Evolutionary conservation across 257 asterid species (phyloP), one percentile per base, ranked within the genome.

Genomic region (Striga asiatica): DNA sequence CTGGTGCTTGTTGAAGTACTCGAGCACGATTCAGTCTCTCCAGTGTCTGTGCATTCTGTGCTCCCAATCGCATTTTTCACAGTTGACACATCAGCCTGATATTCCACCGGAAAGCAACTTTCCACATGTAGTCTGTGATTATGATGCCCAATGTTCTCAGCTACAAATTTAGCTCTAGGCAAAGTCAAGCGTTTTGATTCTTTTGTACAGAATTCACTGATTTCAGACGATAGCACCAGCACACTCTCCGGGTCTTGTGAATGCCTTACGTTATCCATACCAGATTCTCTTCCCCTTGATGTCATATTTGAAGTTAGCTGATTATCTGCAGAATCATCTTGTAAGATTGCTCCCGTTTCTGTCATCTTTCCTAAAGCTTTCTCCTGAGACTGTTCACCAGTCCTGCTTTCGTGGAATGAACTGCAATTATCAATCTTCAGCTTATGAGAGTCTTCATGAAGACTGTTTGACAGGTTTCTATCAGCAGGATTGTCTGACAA

Each of bases 1-100:
- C 64, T 66, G 48, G 73, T 63, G 51, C 69, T 64, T 75, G 28
- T 58, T 35, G 55, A 64, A 60, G 35, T 75, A 64, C 60, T 24
- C 59, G 41, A 65, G 41, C 54, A 24, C 50, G 35, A 37, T 38
- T 68, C 68, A n/a, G 8, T 47, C 61, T 41, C 50, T 50, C 52
- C 35, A 57, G 75, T 19, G 62, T 66, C 50, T 54, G 69, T 54
- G 51, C 43, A 72, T 54, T 49, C 63, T 48, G 16, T 27, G 37
- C 73, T 46, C 50, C 48, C 65, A 27, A 66, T 56, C 50, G 57
- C 58, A 63, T 52, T 42, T 58, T 56, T 69, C 38, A 51, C 71
- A 49, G 28, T 23, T 2, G 42, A 50, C 20, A 54, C 69, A 54
- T 51, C 77, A 58, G 56, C 60, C 28, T 32, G 60, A 65, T 49